These are phyloP conservation scores for Groenewaldozyma sp. DNA, from an alignment of 1,139 yeast species.

Conservation along the genomic window DNA sequence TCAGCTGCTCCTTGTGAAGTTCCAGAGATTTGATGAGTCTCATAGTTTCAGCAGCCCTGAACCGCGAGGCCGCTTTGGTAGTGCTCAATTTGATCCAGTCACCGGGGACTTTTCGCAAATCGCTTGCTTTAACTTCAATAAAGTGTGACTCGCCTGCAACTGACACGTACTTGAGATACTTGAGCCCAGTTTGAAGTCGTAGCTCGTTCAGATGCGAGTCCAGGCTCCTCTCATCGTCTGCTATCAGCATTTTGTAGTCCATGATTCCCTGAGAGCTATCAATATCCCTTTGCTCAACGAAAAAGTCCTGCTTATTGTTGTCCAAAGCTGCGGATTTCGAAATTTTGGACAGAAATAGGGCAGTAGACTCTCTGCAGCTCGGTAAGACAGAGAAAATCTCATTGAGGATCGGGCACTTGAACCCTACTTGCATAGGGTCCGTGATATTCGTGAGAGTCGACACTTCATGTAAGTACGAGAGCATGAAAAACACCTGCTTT, in stretches of 20 bases:
- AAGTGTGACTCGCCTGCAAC: constrained; percentile 59
- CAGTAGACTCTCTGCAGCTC: constrained; percentile 18
- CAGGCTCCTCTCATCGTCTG: constrained; percentile 33
- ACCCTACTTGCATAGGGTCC: constrained; percentile 9
- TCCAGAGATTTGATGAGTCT: constrained; percentile 47
- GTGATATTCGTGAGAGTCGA: constrained; percentile 13
- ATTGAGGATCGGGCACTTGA: constrained; percentile 19
- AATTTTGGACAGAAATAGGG: constrained; percentile 42
- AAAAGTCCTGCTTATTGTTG: constrained; percentile 36
- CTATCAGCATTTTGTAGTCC: constrained; percentile 17
- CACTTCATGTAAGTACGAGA: constrained; percentile 32
- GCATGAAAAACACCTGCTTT: constrained; percentile 53
- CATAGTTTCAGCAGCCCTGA: constrained; percentile 51
- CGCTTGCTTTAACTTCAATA: constrained; percentile 61
- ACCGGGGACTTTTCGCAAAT: constrained; percentile 49
- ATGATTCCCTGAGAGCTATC: constrained; percentile 29
- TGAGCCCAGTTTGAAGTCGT: constrained; percentile 42
- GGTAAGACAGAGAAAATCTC: constrained; percentile 19
- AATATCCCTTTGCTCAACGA: constrained; percentile 10
- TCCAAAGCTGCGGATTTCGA: constrained; percentile 47
- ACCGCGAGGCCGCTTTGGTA: constrained; percentile 63
- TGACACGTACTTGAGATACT: constrained; percentile 47
- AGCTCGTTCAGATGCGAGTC: constrained; percentile 43
- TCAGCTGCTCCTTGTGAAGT: constrained; percentile 53
- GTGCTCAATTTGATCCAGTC: constrained; percentile 72